Evolutionary conservation across 257 asterid genomes (phyloP).

Genomic region (Rhazya stricta): DNA sequence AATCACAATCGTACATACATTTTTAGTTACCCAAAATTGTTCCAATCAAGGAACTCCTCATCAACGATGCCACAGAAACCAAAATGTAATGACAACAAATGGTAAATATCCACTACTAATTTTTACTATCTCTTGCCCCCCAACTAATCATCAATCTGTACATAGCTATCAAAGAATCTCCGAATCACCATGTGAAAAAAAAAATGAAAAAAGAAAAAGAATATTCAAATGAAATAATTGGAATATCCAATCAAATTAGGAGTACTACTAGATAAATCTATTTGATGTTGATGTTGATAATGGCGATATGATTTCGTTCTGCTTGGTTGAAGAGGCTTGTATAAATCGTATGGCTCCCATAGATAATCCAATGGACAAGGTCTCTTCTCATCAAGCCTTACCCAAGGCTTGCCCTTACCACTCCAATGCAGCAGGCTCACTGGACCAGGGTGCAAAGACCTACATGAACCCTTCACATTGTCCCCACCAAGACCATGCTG

Average conservation of each 20-base stretch:
- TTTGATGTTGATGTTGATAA: conserved; percentile 21
- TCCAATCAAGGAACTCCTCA: conserved; percentile 1
- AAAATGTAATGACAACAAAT: background rate
- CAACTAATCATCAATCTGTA: conserved; percentile 38
- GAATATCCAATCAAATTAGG: conserved; percentile 31
- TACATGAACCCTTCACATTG: conserved; percentile 67
- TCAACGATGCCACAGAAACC: background rate
- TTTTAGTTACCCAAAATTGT: conserved; percentile 16
- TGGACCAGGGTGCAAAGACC: conserved; percentile 73
- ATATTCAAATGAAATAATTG: conserved; percentile 33
- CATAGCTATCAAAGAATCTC: conserved; percentile 41
- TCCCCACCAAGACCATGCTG: conserved; percentile 87
- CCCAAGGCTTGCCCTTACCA: conserved; percentile 86
- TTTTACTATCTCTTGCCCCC: background rate
- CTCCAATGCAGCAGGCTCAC: conserved; percentile 79
- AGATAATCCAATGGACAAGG: conserved; percentile 73
- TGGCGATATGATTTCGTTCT: conserved; percentile 22
- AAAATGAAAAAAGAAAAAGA: conserved; percentile 11
- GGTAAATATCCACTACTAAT: background rate
- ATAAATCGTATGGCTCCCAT: conserved; percentile 72
- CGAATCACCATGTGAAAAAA: conserved; percentile 13
- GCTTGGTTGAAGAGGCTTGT: conserved; percentile 26
- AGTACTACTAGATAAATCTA: conserved; percentile 12
- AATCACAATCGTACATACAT: conserved; percentile 7
- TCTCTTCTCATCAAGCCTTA: conserved; percentile 53